These are phyloP conservation scores for Agaricus blazei DNA, from an alignment of 768 basidiomycete genomes.

Conservation along the genomic window DNA sequence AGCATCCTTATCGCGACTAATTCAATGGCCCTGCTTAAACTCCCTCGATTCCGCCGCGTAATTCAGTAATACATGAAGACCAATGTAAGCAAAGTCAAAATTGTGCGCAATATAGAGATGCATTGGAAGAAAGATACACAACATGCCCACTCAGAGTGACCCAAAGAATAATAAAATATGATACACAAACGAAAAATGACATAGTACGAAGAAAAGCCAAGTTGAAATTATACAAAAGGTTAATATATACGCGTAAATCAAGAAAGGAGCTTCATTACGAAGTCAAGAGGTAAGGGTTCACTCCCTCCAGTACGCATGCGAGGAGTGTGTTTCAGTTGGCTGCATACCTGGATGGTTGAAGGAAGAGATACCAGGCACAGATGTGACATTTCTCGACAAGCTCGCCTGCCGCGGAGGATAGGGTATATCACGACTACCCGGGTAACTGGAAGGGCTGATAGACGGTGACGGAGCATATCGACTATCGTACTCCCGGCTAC, in stretches of 20 bases:
- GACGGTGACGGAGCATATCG: conserved; percentile 22
- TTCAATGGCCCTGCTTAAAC: conserved; percentile 10
- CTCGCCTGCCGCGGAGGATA: conserved; percentile 16
- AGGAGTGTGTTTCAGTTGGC: conserved; percentile 9
- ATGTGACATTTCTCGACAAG: conserved; percentile 11
- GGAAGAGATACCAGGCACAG: conserved; percentile 8
- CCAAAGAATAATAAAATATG: conserved; percentile 5
- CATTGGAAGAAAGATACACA: conserved; percentile 3
- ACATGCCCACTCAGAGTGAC: conserved; percentile 2
- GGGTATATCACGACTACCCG: conserved; percentile 14
- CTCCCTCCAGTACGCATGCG: conserved; percentile 21
- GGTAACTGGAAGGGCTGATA: conserved; percentile 22
- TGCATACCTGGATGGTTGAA: conserved; percentile 10
- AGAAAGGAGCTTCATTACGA: neutral
- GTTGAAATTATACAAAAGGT: conserved; percentile 6
- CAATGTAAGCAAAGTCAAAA: conserved; percentile 1
- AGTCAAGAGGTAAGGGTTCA: conserved; percentile 4
- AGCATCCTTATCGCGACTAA: conserved; percentile 14
- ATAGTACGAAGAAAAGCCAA: neutral
- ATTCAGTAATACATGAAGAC: conserved; percentile 2
- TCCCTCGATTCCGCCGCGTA: conserved; percentile 18
- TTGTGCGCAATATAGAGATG: neutral
- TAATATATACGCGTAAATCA: conserved; percentile 1
- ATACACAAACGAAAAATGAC: neutral
- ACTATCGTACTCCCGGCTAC: conserved; percentile 17